Evolutionary conservation across 2,329 filamentous ascomycete species (phyloP), one percentile per base, ranked within the genome.

Genomic region (Fusarium pseudonygamai): DNA sequence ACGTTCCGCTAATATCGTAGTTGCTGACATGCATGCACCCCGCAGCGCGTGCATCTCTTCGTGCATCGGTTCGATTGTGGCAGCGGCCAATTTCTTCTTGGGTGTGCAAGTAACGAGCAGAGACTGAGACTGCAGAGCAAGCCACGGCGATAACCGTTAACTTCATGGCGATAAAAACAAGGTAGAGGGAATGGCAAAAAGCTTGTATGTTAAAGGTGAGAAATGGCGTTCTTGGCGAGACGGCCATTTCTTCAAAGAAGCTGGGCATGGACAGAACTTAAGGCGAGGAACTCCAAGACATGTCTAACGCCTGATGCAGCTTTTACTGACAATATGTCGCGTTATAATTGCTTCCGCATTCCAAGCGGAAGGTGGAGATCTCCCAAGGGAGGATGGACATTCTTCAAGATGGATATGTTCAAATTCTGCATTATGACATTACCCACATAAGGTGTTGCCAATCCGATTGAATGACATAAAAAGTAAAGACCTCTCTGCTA

Each of bases 371-470:
- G n/a, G n/a, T 20, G 13, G 47, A 36, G n/a, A 15, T 34, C 15
- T 52, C 7, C 12, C 2, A 36, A 36, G 32, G 49, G 49, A 52
- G n/a, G 13, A 36, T 36, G 9, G 32, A 8, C 22, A 52, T 36
- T 22, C 13, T 15, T 10, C 8, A 26, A 26, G 9, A 24, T 26
- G 0, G 16, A 12, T 8, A 8, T 10, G 8, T 8, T 20, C 4
- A 12, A 8, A n/a, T n/a, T 12, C 7, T n/a, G 14, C 18, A 32
- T n/a, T 5, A 11, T 11, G 3, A n/a, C n/a, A n/a, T n/a, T n/a
- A n/a, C n/a, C 2, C 2, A 16, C 3, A 16, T n/a, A 1, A 9
- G 13, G 4, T 8, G 0, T 30, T 5, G 20, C 45, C 3, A 7
- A 8, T 30, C 15, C 1, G 11, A 8, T 16, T 1, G 0, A 43